These are phyloP conservation scores for Botrytis fragariae DNA, from an alignment of 2,329 filamentous ascomycete genomes.

Conservation along the genomic window DNA sequence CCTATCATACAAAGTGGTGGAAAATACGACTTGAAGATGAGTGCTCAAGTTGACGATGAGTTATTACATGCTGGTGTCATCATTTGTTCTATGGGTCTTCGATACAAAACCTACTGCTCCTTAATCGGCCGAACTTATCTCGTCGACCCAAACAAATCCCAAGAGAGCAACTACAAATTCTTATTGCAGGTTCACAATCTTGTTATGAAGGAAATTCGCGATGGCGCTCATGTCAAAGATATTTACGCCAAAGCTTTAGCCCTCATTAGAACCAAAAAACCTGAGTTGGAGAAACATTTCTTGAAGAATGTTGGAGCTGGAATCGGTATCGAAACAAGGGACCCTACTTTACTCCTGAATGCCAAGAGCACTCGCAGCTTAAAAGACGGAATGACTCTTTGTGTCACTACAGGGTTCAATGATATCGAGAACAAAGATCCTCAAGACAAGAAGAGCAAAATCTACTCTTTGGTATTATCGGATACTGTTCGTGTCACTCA, in stretches of 20 bases:
- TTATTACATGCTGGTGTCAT: conserved; percentile 89
- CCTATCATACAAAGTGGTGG: conserved; percentile 94
- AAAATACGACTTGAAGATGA: conserved; percentile 86
- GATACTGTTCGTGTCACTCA: conserved; percentile 89
- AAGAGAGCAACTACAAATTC: conserved; percentile 92
- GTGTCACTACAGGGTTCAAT: conserved; percentile 83
- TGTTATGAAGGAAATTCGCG: conserved; percentile 86
- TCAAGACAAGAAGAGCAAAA: conserved; percentile 85
- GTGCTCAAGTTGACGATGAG: conserved; percentile 74
- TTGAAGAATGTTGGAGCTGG: conserved; percentile 88
- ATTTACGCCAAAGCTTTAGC: conserved; percentile 84
- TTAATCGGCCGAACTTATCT: conserved; percentile 91
- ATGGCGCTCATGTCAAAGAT: conserved; percentile 83
- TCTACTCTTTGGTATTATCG: conserved; percentile 84
- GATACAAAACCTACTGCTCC: conserved; percentile 95
- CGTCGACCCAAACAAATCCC: conserved; percentile 93
- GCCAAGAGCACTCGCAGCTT: conserved; percentile 79
- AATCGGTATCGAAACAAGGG: conserved; percentile 88
- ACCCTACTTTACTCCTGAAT: conserved; percentile 79
- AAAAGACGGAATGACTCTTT: conserved; percentile 96
- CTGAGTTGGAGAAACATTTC: conserved; percentile 93
- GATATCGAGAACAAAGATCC: conserved; percentile 85
- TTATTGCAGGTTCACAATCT: conserved; percentile 79
- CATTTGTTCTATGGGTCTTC: conserved; percentile 83
- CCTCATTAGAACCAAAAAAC: conserved; percentile 84